Evolutionary conservation across 441 rosid species (phyloP).

Genomic region (Lepidium campestre): DNA sequence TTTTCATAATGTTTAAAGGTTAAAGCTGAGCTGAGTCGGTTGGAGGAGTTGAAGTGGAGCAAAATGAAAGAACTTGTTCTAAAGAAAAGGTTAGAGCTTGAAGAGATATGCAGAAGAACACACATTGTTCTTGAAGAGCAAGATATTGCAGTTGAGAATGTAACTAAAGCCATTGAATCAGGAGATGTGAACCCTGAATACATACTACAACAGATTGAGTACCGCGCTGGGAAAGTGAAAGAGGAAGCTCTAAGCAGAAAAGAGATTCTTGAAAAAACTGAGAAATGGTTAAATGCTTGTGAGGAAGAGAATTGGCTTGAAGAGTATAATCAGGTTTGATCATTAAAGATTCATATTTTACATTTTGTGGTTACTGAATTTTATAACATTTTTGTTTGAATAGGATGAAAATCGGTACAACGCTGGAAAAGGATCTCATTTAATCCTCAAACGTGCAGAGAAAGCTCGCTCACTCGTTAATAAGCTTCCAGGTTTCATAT

Average conservation of each 20-base stretch:
- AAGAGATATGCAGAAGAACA: conserved; percentile 75
- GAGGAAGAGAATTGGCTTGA: conserved; percentile 93
- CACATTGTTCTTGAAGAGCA: conserved; percentile 68
- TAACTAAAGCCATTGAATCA: conserved; percentile 61
- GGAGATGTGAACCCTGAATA: conserved; percentile 53
- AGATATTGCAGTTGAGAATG: conserved; percentile 40
- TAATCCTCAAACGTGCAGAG: conserved; percentile 83
- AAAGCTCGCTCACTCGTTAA: conserved; percentile 75
- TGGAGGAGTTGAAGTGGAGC: conserved; percentile 76
- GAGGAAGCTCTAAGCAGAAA: conserved; percentile 80
- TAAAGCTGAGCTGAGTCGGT: conserved; percentile 62
- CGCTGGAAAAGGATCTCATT: conserved; percentile 85
- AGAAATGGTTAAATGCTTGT: conserved; percentile 81
- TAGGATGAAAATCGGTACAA: conserved; percentile 85
- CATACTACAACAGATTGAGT: conserved; percentile 62
- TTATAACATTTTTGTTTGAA: conserved; percentile 1
- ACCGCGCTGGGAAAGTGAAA: conserved; percentile 63
- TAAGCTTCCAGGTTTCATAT: conserved; percentile 58
- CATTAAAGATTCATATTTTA: neutral
- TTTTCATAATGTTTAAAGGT: conserved; percentile 37
- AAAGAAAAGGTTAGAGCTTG: conserved; percentile 73
- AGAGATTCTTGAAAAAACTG: conserved; percentile 77
- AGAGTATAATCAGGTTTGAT: conserved; percentile 55
- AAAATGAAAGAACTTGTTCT: conserved; percentile 87
- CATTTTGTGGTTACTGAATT: neutral